Evolutionary conservation across 2,329 filamentous ascomycete species (phyloP), one percentile per base, ranked within the genome.

Genomic region (Cordyceps tenuipes): DNA sequence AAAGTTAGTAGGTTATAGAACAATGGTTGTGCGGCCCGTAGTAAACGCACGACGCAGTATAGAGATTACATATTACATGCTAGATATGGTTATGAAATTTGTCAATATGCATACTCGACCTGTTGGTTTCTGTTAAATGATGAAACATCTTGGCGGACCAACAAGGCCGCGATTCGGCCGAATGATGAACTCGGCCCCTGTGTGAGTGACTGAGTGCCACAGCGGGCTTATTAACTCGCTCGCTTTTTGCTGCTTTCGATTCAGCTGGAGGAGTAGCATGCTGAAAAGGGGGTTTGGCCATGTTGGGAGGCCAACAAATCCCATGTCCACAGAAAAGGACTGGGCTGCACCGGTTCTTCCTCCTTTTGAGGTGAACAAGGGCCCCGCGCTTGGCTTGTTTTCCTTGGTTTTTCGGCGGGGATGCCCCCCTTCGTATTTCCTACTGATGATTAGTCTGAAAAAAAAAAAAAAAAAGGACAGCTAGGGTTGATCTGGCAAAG

Each of bases 391-490:
- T 46, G 52, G 21, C 52, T 17, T 41, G 8, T 19, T 34, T 55
- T 34, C 52, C 41, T 12, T 29, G 52, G n/a, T 55, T 55, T 55
- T 55, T 53, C 50, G 41, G 50, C 26, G 50, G 50, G 36, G 50
- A 21, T 3, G 31, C 15, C 12, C 15, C 12, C 12, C 21, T 31
- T 55, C 52, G 52, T 55, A 55, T 55, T 55, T 46, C 17, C 29
- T 39, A 2, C 31, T 3, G 3, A 7, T 31, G 23, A 5, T 26
- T 53, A 26, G 12, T 52, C 41, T 23, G 34, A 13, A 36, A 36
- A 13, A 36, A 2, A 2, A 4, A 13, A 36, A 36, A 13, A 36
- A 2, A 2, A 4, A 31, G 23, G 9, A 21, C 6, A 29, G 8
- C 43, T 46, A 46, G 44, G 21, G 15, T 47, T 47, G 19, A 26